These are phyloP conservation scores for Aureobasidium zeae DNA, from an alignment of 2,329 filamentous ascomycete species.

Conservation along the genomic window DNA sequence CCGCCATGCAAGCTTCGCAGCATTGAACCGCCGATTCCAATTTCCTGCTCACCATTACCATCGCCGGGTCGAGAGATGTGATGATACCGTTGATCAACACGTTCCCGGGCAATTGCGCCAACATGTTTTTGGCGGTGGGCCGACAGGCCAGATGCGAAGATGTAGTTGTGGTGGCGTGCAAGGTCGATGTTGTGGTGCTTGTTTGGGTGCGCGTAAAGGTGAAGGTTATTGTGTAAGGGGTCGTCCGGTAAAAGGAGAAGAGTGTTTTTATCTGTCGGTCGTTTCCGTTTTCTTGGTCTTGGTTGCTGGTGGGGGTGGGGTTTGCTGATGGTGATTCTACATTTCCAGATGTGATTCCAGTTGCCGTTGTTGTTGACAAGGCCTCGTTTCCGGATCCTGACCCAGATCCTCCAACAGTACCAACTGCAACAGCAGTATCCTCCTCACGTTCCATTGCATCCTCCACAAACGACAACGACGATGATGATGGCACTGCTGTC, in stretches of 20 bases:
- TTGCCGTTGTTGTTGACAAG: background rate
- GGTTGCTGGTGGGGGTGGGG: background rate
- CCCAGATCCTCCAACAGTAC: background rate
- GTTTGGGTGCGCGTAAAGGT: background rate
- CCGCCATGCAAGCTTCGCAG: background rate
- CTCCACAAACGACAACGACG: too few species aligned
- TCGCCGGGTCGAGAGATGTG: background rate
- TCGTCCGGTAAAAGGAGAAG: background rate
- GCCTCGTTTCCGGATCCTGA: background rate
- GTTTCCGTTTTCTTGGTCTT: background rate
- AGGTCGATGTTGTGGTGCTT: background rate
- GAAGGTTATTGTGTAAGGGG: conserved; percentile 8
- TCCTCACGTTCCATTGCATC: too few species aligned
- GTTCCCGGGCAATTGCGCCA: background rate
- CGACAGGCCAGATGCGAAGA: background rate
- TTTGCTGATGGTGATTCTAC: background rate
- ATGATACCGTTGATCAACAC: background rate
- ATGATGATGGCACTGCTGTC: too few species aligned
- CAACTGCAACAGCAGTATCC: too few species aligned
- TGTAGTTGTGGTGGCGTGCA: background rate
- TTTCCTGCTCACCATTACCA: background rate
- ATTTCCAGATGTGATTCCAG: background rate
- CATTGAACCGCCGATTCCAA: background rate
- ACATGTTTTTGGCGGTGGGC: background rate
- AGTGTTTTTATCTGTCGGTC: background rate